These are phyloP conservation scores for Chlamydomonas reinhardtii DNA, from an alignment of 163 green algal genomes.

Conservation along the genomic window DNA sequence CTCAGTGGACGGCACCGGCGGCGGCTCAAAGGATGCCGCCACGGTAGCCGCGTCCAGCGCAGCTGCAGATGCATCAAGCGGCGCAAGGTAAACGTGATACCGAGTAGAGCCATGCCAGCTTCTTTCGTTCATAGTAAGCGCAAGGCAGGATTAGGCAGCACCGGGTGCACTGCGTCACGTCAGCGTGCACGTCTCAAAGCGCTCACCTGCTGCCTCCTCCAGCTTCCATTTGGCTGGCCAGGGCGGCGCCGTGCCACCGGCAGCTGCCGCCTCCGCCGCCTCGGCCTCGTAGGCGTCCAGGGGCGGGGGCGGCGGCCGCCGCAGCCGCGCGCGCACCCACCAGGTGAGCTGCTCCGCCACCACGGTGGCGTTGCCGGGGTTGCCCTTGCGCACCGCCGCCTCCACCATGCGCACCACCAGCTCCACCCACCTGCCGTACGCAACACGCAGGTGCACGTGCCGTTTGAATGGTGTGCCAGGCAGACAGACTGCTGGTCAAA, in stretches of 20 bases:
- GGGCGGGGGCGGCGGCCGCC: background rate
- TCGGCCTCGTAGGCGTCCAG: background rate
- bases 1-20: conserved; percentile 15
- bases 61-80: background rate
- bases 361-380: conserved; percentile 8
- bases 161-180: too few species aligned
- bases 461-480: too few species aligned
- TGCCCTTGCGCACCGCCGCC: conserved; percentile 57
- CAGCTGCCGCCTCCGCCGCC: background rate
- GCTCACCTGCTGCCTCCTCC: conserved; percentile 37
- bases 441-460: too few species aligned
- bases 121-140: too few species aligned
- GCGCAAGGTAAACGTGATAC: too few species aligned
- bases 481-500: too few species aligned
- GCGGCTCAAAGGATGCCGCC: conserved; percentile 7
- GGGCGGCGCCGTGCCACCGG: conserved; percentile 7
- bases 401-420: conserved; percentile 66
- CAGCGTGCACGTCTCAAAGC: too few species aligned
- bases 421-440: conserved; percentile 61
- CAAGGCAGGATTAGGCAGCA: too few species aligned
- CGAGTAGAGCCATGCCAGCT: too few species aligned
- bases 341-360: conserved; percentile 47
- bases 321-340: conserved; percentile 5
- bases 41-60: background rate
- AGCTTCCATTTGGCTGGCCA: conserved; percentile 13